Evolutionary conservation across 345 rosid species (phyloP).

Genomic region (Turnera subulata): DNA sequence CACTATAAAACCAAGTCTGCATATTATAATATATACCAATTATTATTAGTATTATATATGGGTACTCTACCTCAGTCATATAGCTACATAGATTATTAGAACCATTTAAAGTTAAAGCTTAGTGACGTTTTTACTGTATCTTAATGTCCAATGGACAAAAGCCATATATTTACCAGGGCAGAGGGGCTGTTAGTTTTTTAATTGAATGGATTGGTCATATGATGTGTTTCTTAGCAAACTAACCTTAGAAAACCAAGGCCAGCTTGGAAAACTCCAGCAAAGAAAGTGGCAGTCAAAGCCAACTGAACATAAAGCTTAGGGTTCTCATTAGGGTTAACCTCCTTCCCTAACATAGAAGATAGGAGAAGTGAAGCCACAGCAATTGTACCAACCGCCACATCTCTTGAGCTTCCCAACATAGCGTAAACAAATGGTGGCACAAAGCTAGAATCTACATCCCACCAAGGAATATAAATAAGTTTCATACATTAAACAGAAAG

Average conservation of each 20-base stretch:
- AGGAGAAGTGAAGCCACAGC: constrained; percentile 44
- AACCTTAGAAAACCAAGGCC: constrained; percentile 45
- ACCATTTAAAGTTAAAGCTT: no score
- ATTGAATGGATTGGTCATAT: no score
- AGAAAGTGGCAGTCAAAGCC: constrained; percentile 42
- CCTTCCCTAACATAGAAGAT: constrained; percentile 34
- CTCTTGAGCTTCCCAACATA: constrained; percentile 49
- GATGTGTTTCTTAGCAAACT: no score
- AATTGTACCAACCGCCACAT: constrained; percentile 47
- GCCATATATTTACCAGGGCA: no score
- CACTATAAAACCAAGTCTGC: constrained; percentile 41
- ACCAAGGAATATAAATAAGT: not conserved
- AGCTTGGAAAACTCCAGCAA: constrained; percentile 44
- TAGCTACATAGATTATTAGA: no score
- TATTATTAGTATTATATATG: not conserved
- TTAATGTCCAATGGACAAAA: constrained; percentile 6
- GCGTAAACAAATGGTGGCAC: constrained; percentile 56
- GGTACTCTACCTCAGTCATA: no score
- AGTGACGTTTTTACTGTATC: no score
- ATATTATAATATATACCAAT: no score
- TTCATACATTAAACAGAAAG: not conserved
- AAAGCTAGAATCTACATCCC: constrained; percentile 41
- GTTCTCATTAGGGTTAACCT: constrained; percentile 21
- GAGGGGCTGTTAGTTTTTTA: no score
- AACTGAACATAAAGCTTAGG: constrained; percentile 27